Percentiles rank a stretch among this genome's conserved stretches.
phyloP scores from a whole-genome alignment of 306 rosid genomes.

The Trifolium repens region DNA sequence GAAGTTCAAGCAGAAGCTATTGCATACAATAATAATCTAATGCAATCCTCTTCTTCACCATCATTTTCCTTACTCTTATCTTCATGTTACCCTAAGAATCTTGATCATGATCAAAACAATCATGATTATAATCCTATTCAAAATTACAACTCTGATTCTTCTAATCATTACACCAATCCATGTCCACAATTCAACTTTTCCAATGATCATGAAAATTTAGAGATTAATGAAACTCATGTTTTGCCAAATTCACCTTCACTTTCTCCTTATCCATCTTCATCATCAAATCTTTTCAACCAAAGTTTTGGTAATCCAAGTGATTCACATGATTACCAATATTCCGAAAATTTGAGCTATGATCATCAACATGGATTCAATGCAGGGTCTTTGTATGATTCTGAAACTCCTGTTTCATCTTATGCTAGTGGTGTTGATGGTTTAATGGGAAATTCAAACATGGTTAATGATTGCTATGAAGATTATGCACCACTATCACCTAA shows the following conservation, averaged over 20 bases:
- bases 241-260: constrained; percentile 50
- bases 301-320: constrained; percentile 37
- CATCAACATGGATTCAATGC: constrained; percentile 33
- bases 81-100: constrained; percentile 44
- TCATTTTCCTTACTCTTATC: constrained; percentile 50
- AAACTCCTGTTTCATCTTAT: constrained; percentile 58
- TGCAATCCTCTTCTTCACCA: constrained; percentile 37
- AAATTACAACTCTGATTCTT: constrained; percentile 24
- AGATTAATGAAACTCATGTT: constrained; percentile 20
- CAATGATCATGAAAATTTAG: not conserved
- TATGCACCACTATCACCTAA: constrained; percentile 27
- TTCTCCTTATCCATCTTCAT: constrained; percentile 53
- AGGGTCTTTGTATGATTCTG: constrained; percentile 40
- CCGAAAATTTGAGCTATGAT: constrained; percentile 31
- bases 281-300: constrained; percentile 47
- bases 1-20: constrained; percentile 53
- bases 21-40: constrained; percentile 42
- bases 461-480: constrained; percentile 35
- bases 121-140: constrained; percentile 21
- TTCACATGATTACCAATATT: constrained; percentile 33
- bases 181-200: constrained; percentile 43
- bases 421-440: constrained; percentile 41
- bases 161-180: constrained; percentile 36
- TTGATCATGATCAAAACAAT: constrained; percentile 32
- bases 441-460: constrained; percentile 10